Percentiles rank a stretch among this genome's conserved stretches.
phyloP scores from a whole-genome alignment of 2,329 filamentous ascomycete species.

The Ophiocordyceps sinensis region DNA sequence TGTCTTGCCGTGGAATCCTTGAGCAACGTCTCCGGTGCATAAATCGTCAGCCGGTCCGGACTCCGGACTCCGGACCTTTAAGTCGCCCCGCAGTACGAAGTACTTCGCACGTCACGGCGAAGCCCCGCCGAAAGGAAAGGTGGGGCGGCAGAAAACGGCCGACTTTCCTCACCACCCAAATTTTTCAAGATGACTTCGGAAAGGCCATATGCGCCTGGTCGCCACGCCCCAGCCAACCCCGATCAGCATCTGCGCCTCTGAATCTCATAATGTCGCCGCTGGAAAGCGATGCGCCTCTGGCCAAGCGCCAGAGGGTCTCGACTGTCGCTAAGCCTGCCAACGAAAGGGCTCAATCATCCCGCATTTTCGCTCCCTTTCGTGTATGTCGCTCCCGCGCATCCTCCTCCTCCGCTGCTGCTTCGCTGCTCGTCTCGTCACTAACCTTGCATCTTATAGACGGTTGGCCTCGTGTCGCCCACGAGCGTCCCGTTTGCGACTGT shows the following conservation, averaged over 20 bases:
- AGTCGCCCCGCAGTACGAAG: too few relatives aligned
- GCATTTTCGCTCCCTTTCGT: constrained; percentile 86
- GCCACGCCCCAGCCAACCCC: not conserved
- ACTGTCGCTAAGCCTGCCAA: constrained; percentile 21
- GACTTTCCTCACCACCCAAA: constrained; percentile 11
- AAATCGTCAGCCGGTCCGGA: too few relatives aligned
- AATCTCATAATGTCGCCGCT: constrained; percentile 37
- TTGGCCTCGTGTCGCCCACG: constrained; percentile 87
- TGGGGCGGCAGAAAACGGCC: constrained; percentile 9
- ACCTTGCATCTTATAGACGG: constrained; percentile 42
- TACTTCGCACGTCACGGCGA: too few relatives aligned
- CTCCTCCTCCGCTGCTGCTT: too few relatives aligned
- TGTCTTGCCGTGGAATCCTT: too few relatives aligned
- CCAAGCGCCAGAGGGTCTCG: constrained; percentile 63
- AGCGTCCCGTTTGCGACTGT: constrained; percentile 79
- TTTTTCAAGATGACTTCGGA: constrained; percentile 7
- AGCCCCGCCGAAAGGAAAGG: not conserved
- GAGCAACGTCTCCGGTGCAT: too few relatives aligned
- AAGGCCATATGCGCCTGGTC: not conserved
- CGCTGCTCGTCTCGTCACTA: not conserved
- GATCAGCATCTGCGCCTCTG: not conserved
- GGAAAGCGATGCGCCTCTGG: constrained; percentile 44
- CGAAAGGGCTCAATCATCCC: constrained; percentile 40
- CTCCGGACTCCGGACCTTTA: too few relatives aligned
- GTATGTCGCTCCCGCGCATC: constrained; percentile 36